These are phyloP conservation scores for Iris pallida DNA, from an alignment of 116 monocot genomes.

Conservation along the genomic window DNA sequence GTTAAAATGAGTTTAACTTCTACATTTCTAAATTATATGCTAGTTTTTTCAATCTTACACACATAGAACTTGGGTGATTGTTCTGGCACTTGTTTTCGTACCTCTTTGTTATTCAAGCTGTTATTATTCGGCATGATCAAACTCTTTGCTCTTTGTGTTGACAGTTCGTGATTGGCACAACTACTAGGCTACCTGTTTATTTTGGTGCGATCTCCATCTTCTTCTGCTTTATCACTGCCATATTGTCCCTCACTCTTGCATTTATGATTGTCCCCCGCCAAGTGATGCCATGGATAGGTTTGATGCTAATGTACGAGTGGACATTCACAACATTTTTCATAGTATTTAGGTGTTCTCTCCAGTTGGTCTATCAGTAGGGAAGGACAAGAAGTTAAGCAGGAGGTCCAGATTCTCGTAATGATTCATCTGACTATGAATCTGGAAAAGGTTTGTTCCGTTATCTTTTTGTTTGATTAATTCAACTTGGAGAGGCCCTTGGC, in stretches of 20 bases:
- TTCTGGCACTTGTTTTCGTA: background rate
- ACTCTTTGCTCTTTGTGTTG: conserved; percentile 8
- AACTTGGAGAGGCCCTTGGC: background rate
- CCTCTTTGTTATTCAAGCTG: background rate
- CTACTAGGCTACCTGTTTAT: conserved; percentile 54
- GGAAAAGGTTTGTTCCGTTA: conserved; percentile 60
- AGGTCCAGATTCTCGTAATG: background rate
- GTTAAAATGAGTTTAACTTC: too few relatives aligned
- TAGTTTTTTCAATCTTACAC: too few relatives aligned
- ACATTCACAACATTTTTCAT: conserved; percentile 61
- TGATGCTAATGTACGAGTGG: conserved; percentile 87
- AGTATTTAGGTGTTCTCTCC: conserved; percentile 56
- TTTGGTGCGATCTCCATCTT: conserved; percentile 58
- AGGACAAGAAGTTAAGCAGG: conserved; percentile 40
- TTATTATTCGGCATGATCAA: conserved; percentile 4
- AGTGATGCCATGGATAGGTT: conserved; percentile 89
- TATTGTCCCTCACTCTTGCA: conserved; percentile 55
- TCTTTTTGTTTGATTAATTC: background rate
- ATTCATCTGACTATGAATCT: conserved; percentile 53
- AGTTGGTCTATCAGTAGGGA: conserved; percentile 64
- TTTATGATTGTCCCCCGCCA: conserved; percentile 62
- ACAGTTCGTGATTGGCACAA: conserved; percentile 50
- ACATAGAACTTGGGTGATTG: too few relatives aligned
- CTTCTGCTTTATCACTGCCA: conserved; percentile 51
- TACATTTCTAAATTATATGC: too few relatives aligned